These are phyloP conservation scores for Chaetomium tenue DNA, from an alignment of 495 filamentous ascomycete species.

Conservation along the genomic window DNA sequence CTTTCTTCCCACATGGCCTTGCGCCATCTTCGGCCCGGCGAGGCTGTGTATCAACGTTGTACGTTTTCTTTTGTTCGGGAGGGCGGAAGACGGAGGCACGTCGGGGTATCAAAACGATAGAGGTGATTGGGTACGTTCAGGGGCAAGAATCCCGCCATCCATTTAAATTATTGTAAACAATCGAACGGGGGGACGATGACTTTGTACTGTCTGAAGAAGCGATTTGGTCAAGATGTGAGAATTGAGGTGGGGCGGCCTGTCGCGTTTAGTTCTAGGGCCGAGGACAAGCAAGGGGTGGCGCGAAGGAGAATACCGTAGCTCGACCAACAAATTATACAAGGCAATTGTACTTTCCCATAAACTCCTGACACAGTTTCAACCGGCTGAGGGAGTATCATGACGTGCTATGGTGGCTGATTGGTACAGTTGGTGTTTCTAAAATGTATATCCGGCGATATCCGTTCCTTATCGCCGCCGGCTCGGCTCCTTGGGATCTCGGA, in stretches of 20 bases:
- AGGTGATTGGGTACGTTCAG: not conserved
- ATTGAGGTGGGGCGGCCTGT: not conserved
- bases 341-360: not conserved
- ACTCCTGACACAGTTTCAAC: not conserved
- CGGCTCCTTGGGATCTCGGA: slow-evolving; percentile 1
- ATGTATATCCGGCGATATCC: slow-evolving; percentile 25
- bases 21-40: slow-evolving; percentile 11
- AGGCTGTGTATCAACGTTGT: slow-evolving; percentile 27
- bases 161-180: not conserved
- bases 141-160: not conserved
- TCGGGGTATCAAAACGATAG: slow-evolving; percentile 9
- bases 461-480: slow-evolving; percentile 21
- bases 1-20: not conserved
- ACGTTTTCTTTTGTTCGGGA: not conserved
- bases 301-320: too few species aligned
- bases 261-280: not conserved
- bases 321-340: not conserved
- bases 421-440: not conserved
- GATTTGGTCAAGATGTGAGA: not conserved
- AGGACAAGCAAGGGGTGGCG: not conserved
- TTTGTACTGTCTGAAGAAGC: not conserved
- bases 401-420: too few species aligned
- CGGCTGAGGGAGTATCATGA: too few species aligned
- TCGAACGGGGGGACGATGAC: not conserved
- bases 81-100: not conserved